A percentile compares a stretch with the other conserved stretches of the same genome.
phyloP scores from a whole-genome alignment of 257 asterid genomes.

The Rhazya stricta region DNA sequence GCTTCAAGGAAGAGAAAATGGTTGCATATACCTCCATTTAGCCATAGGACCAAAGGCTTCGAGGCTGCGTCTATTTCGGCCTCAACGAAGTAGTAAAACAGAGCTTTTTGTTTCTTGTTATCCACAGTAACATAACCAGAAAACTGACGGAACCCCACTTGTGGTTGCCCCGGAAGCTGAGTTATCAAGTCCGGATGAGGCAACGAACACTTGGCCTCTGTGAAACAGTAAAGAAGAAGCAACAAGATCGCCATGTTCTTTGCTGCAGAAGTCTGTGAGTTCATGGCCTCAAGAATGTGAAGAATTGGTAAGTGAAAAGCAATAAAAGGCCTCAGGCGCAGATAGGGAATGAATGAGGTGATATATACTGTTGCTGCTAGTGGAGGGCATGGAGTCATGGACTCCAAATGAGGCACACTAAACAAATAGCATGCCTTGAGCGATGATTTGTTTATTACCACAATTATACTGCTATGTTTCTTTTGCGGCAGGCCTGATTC shows the following conservation, averaged over 20 bases:
- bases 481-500: conserved; percentile 26
- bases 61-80: conserved; percentile 48
- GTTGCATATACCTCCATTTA: conserved; percentile 55
- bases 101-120: conserved; percentile 41
- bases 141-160: conserved; percentile 52
- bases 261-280: conserved; percentile 15
- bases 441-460: conserved; percentile 12
- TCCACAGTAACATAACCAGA: conserved; percentile 64
- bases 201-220: conserved; percentile 26
- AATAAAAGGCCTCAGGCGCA: not conserved
- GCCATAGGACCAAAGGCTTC: conserved; percentile 63
- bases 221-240: conserved; percentile 27
- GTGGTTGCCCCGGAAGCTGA: conserved; percentile 61
- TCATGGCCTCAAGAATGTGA: conserved; percentile 4
- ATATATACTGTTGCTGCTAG: conserved; percentile 29
- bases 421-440: conserved; percentile 40
- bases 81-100: conserved; percentile 66
- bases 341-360: conserved; percentile 13
- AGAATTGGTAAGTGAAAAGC: not conserved
- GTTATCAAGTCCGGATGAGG: conserved; percentile 48
- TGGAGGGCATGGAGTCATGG: conserved; percentile 47
- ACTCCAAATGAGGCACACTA: conserved; percentile 28
- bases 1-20: not conserved
- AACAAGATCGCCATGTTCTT: conserved; percentile 33
- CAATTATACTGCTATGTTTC: conserved; percentile 14